Percentiles rank a stretch among this genome's conserved stretches.
Evolutionary conservation across 164 flowering plant species (phyloP).

Genomic region (Liquidambar formosana): DNA sequence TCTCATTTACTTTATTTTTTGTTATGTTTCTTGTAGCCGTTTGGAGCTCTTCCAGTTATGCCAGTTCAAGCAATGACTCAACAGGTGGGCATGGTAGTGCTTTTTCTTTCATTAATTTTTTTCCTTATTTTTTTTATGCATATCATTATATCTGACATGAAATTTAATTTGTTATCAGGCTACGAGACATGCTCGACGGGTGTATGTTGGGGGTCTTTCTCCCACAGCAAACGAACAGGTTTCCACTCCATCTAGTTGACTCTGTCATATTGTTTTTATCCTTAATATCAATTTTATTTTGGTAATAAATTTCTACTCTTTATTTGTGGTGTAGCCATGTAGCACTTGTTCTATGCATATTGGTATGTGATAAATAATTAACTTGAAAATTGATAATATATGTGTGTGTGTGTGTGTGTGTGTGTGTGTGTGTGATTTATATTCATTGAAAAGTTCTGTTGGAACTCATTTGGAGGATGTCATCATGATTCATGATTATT

Average conservation of each 20-base stretch:
- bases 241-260: background rate
- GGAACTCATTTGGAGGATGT: too few relatives aligned
- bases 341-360: too few relatives aligned
- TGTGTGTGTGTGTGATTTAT: too few relatives aligned
- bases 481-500: too few relatives aligned
- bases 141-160: background rate
- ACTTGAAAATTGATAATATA: too few relatives aligned
- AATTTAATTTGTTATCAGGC: constrained; percentile 47
- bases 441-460: too few relatives aligned
- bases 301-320: background rate
- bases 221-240: constrained; percentile 98
- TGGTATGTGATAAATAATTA: too few relatives aligned
- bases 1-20: background rate
- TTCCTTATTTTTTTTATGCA: background rate
- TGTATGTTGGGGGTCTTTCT: constrained; percentile 94
- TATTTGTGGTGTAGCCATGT: background rate
- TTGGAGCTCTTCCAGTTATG: constrained; percentile 77
- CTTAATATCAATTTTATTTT: background rate
- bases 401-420: too few relatives aligned
- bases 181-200: constrained; percentile 90
- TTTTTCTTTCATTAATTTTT: background rate
- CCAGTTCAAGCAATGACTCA: constrained; percentile 98
- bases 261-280: background rate
- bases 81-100: constrained; percentile 48
- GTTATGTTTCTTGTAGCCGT: constrained; percentile 33